Evolutionary conservation across 805 yeast genomes (phyloP), one percentile per base, ranked within the genome.

Genomic region (Saccharomycopsis fodiens): DNA sequence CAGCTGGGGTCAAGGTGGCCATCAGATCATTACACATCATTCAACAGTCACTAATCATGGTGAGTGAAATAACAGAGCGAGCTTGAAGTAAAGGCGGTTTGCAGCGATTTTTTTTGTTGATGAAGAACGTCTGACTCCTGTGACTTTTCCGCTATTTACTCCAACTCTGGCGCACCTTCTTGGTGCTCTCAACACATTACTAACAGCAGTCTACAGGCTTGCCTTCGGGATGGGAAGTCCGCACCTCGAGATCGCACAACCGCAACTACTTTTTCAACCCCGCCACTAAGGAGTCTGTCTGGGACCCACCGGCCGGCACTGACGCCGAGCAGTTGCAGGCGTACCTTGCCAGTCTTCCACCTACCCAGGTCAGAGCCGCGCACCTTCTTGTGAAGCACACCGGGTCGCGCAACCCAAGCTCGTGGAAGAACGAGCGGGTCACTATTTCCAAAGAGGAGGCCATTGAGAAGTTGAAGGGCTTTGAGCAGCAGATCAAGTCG

Each of bases 231-330:
- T 93, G 98, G 97, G 77, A 82, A 34, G 75, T 93, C 39, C 74
- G 79, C 50, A 73, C 78, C 45, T 86, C 96, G 35, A 77, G 79
- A 50, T 81, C 93, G 13, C 87, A 85, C 59, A 77, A 85, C 57
- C 76, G 86, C 55, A 96, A 91, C 49, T 93, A 93, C 66, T 93
- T 70, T 64, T 80, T 74, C 65, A 78, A 89, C 59, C 76, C 79
- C 23, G 69, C 70, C 35, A 78, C 88, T 1, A 73, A 77, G 39
- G 80, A 80, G 59, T 84, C 96, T 0, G 70, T 79, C 32, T 93
- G 98, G 98, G 89, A 82, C 46, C 85, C 95, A 8, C 98, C 98
- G 2, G 75, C 68, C 41, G 96, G 91, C 3, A 78, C 95, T 1
- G 84, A 93, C 55, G 59, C 71, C 13, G 77, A 64, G 1, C 67